Conservation (phyloP, 1,284 basidiomycete genomes). For the Rhizoctonia solani region DNA sequence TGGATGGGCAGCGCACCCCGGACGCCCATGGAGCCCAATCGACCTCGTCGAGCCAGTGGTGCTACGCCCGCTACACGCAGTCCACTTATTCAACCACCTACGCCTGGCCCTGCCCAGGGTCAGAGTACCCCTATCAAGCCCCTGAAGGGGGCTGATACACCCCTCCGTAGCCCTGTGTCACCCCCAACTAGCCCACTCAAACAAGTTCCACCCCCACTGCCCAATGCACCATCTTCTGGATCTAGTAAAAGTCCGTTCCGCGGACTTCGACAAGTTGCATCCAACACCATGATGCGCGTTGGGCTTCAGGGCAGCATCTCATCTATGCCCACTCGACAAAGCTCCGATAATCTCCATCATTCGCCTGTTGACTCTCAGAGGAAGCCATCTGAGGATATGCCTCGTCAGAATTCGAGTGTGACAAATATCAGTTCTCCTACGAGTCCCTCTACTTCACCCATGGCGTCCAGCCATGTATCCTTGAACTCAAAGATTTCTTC, state of each 20-base stretch:
- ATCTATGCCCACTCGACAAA: constrained; percentile 41
- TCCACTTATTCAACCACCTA: constrained; percentile 35
- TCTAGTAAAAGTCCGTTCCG: constrained; percentile 25
- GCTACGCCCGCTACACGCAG: constrained; percentile 32
- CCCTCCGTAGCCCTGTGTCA: not conserved
- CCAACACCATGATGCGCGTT: constrained; percentile 32
- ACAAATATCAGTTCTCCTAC: constrained; percentile 9
- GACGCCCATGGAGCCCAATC: constrained; percentile 17
- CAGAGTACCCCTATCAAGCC: not conserved
- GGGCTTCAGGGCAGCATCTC: constrained; percentile 42
- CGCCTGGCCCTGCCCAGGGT: constrained; percentile 4
- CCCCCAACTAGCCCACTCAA: constrained; percentile 31
- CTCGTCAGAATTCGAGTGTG: not conserved
- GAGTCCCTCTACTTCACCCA: constrained; percentile 17
- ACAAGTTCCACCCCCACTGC: not conserved
- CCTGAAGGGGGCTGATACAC: not conserved
- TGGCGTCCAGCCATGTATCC: constrained; percentile 45
- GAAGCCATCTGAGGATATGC: not conserved
- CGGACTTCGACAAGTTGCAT: constrained; percentile 32
- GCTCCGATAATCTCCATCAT: constrained; percentile 4
- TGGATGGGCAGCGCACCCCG: constrained; percentile 25
- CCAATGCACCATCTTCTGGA: constrained; percentile 17
- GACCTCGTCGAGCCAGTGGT: constrained; percentile 1
- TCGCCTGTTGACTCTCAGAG: not conserved
- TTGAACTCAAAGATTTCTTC: constrained; percentile 62